Evolutionary conservation across 2,329 filamentous ascomycete species (phyloP), one percentile per base, ranked within the genome.

Genomic region (Colletotrichum abscissum): DNA sequence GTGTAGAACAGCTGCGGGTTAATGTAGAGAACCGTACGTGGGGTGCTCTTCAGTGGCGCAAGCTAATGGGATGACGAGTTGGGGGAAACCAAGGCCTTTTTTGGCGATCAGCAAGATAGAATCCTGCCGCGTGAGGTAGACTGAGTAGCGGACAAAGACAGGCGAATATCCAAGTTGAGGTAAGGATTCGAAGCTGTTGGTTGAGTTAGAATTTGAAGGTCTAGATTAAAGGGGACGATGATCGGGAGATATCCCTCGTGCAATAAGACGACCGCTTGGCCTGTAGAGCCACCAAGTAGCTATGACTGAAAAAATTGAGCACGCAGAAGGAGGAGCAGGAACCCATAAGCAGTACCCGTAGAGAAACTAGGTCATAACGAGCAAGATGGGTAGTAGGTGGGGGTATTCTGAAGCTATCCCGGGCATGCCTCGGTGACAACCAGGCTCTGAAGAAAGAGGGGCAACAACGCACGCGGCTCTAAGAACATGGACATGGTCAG

Each of bases 321-420:
- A 57, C 42, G 35, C 56, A 62, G 62, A 38, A 70, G 55, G 67
- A 65, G 42, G 49, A 65, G 30, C 49, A 70, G 24, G 35, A 62
- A 67, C 67, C 67, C 67, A 66, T 56, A 22, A 62, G 26, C 35
- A 62, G 71, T 57, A 57, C 38, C 67, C 56, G 62, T 73, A 66
- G n/a, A 56, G 56, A 57, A 24, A 56, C 54, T 16, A 60, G 42
- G 35, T 26, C n/a, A 52, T 14, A 71, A 56, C 33, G 49, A 38
- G 49, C 67, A 28, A 19, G 26, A 73, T 52, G 71, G 66, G 46
- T 42, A 55, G 54, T 33, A 46, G 28, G 57, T 55, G 70, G 68
- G 72, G 69, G 62, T 22, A 63, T 63, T 28, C 58, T 72, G 69
- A 74, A 67, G 72, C 52, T 72, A 74, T 74, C 68, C 67, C 63